A percentile compares a stretch with the other conserved stretches of the same genome.
phyloP scores from a whole-genome alignment of 163 green algal species.

The Chlamydomonas reinhardtii region DNA sequence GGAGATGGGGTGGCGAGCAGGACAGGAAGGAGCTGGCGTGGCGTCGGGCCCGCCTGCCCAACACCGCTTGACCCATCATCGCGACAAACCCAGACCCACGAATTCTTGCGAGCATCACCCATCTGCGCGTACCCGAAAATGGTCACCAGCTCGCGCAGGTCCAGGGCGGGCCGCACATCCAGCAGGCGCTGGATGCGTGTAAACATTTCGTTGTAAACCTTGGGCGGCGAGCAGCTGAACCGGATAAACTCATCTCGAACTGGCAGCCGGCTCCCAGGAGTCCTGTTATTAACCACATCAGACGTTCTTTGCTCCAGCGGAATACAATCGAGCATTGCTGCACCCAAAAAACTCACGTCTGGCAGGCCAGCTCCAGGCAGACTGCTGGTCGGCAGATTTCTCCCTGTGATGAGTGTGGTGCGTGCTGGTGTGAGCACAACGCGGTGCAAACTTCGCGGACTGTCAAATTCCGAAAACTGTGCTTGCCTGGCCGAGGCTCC shows the following conservation, averaged over 20 bases:
- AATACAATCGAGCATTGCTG: too few species aligned
- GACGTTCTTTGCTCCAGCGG: too few species aligned
- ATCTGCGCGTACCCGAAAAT: conserved; percentile 24
- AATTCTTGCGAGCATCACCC: too few species aligned
- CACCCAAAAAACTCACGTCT: conserved; percentile 3
- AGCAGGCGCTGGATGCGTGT: conserved; percentile 41
- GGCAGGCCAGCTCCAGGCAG: conserved; percentile 41
- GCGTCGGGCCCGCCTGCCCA: too few species aligned
- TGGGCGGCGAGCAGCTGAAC: conserved; percentile 33
- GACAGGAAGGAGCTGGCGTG: not conserved
- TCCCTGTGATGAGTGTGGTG: not conserved
- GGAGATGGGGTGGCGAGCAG: not conserved
- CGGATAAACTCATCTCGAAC: conserved; percentile 24
- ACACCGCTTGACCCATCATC: too few species aligned
- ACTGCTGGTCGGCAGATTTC: conserved; percentile 44
- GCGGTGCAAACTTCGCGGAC: not conserved
- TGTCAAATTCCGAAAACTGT: not conserved
- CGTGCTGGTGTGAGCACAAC: too few species aligned
- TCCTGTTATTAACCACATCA: not conserved
- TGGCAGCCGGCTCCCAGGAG: conserved; percentile 16
- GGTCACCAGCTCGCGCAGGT: conserved; percentile 34
- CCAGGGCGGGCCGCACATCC: conserved; percentile 32
- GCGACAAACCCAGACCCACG: too few species aligned
- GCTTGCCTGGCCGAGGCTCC: conserved; percentile 22
- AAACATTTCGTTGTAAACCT: conserved; percentile 42